Evolutionary conservation across 805 yeast genomes (phyloP).

Genomic region (Kuraishia molischiana): DNA sequence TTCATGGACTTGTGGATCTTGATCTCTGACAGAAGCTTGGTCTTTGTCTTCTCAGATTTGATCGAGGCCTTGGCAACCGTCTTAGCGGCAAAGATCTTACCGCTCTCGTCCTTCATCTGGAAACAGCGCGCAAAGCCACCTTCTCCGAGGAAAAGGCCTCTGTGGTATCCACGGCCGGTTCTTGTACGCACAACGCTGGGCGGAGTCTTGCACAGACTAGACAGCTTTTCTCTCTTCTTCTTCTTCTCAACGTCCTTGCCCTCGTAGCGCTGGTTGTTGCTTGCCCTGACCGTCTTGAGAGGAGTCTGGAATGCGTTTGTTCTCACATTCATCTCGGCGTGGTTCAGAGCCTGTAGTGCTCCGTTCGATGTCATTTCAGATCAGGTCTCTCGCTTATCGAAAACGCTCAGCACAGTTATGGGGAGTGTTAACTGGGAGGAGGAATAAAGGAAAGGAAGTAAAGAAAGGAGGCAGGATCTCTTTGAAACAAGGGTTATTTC

Average conservation of each 20-base stretch:
- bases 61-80: constrained; percentile 96
- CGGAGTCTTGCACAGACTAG: constrained; percentile 91
- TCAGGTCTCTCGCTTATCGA: too few species aligned
- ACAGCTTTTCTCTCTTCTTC: constrained; percentile 81
- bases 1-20: constrained; percentile 86
- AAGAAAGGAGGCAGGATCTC: too few species aligned
- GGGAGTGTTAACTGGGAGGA: too few species aligned
- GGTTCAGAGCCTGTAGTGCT: constrained; percentile 46
- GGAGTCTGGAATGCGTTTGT: constrained; percentile 16
- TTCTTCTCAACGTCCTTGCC: constrained; percentile 20
- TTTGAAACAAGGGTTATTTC: too few species aligned
- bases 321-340: constrained; percentile 39
- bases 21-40: constrained; percentile 83
- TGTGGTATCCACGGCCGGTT: constrained; percentile 78
- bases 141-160: constrained; percentile 90
- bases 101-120: constrained; percentile 87
- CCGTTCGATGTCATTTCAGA: too few species aligned
- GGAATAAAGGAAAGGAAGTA: too few species aligned
- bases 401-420: too few species aligned
- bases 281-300: constrained; percentile 1
- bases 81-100: constrained; percentile 88
- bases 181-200: constrained; percentile 87
- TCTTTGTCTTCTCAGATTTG: constrained; percentile 80
- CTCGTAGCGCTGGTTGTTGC: neutral
- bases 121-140: constrained; percentile 99